Evolutionary conservation across 306 rosid species (phyloP), one percentile per base, ranked within the genome.

Genomic region (Quercus variabilis): DNA sequence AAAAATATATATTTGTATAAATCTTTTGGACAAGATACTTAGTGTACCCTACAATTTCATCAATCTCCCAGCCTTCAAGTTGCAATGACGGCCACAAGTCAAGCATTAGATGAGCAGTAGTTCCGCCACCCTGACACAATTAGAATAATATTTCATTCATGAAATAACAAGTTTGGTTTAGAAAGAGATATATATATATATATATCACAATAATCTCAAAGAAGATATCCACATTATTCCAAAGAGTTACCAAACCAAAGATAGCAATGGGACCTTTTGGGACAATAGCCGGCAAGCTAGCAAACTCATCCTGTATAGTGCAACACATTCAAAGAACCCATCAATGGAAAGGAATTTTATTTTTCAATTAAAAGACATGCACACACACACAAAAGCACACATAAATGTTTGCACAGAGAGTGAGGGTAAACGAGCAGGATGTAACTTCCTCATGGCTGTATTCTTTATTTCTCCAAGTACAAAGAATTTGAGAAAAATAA

Each of bases 51-150:
- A 92, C 99, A 80, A 92, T 91, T 82, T 81, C 74, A 83, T 95
- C 99, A 74, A 95, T 92, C 84, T 95, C 98, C 99, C 99, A 95
- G 71, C 98, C 99, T 70, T 95, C 94, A 78, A 95, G 97, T 82
- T 90, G 98, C 82, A 92, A 78, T 11, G 93, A 88, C 26, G 99
- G 97, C 98, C 98, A 92, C 76, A 92, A 85, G 79, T 86, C 90
- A 74, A 95, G 97, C 92, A 95, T 91, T 89, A 95, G 78, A 79
- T 87, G 96, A 60, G 98, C 98, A 81, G 92, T 88, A 76, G 99
- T 95, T 79, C 98, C 98, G 81, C 92, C 99, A 76, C 94, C 99
- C 99, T 95, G 92, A 85, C 64, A 78, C 72, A 77, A 71, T 81
- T 76, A 56, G 75, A 78, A 69, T 56, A 76, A 73, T 38, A 73